phyloP scores from a whole-genome alignment of 75 land plant genomes.

The Sequoia sempervirens region DNA sequence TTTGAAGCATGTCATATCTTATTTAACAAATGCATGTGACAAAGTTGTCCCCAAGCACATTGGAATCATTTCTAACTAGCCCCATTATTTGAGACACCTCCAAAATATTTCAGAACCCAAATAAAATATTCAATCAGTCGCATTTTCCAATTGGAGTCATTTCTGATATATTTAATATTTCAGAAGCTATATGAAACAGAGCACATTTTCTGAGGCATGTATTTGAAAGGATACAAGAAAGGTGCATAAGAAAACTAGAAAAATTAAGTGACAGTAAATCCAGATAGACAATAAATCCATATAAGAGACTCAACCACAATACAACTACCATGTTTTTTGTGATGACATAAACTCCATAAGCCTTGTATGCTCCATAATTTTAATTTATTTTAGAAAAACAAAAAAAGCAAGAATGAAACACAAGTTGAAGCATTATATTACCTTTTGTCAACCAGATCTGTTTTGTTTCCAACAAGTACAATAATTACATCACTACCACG shows the following conservation, averaged over 20 bases:
- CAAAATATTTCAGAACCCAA: background rate
- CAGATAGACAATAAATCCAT: background rate
- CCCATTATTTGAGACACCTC: background rate
- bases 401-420: background rate
- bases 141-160: background rate
- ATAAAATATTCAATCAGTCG: background rate
- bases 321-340: background rate
- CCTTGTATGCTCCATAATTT: background rate
- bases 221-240: background rate
- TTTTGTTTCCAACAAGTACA: slow-evolving; percentile 76
- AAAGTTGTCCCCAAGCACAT: background rate
- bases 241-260: background rate
- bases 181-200: background rate
- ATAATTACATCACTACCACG: slow-evolving; percentile 78
- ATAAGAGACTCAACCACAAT: background rate
- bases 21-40: background rate
- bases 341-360: background rate
- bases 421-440: slow-evolving; percentile 5
- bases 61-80: background rate
- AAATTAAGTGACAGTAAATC: background rate
- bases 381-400: background rate
- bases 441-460: slow-evolving; percentile 77
- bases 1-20: background rate
- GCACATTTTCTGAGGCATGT: background rate
- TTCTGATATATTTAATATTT: background rate